Base-by-base conservation (phyloP, 31 red algal genomes). In the Bonnemaisonia californica region DNA sequence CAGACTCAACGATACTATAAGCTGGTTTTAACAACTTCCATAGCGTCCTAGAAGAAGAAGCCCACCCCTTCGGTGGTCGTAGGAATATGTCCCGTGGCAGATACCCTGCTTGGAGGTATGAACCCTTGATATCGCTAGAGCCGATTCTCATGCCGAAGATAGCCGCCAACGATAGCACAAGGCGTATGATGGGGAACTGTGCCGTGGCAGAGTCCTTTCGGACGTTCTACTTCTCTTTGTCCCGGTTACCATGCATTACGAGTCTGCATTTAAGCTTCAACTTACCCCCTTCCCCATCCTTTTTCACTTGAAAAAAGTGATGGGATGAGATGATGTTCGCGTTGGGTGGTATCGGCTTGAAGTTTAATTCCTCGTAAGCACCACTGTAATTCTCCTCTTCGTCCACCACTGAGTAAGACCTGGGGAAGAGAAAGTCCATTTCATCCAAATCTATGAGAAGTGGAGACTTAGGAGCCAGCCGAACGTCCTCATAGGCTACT, bases 301-400 rank as follows among this genome's bases (percentile, higher is more conserved):
- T 39, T 22, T 38, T 36, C 24, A 78, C 28, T 16, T 35, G 55
- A 11, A 78, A 78, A 29, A 78, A 78, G 24, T 78, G 54, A 62
- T 34, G 74, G 31, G 55, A 78, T 3, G 74, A 78, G 45, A 78
- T 78, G 31, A 78, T 21, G 38, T 78, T 78, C 19, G 57, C 74
- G 45, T 2, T 62, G 2, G 32, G 51, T 36, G 74, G 54, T 26
- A 78, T 51, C 24, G 0, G 62, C 9, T 0, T 59, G 13, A 32
- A 35, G 4, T 59, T 3, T 4, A 78, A 5, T 62, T 30, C 55
- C 38, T 62, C 30, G 0, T 40, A 62, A 39, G 74, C 74, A 11
- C 38, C 57, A 69, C 21, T 32, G 65, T 69, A 1, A 34, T 37
- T 12, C 5, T 32, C 65, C 19, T 69, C 26, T 0, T 69, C 65